phyloP scores from a whole-genome alignment of 2,329 filamentous ascomycete species.

The Akanthomyces muscarius region DNA sequence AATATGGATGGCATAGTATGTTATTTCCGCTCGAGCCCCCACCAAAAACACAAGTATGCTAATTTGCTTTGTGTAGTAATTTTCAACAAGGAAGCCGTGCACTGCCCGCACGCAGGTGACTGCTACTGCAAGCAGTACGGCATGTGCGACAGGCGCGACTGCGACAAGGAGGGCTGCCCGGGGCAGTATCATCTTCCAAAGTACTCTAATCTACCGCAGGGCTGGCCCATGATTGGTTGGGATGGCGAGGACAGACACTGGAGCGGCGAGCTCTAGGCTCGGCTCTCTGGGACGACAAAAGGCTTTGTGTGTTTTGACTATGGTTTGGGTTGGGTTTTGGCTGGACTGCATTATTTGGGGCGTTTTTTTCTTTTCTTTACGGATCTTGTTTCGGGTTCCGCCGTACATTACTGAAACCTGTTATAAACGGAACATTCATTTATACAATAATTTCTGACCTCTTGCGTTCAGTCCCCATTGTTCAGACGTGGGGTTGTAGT shows the following conservation, averaged over 20 bases:
- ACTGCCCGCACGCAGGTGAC: conserved; percentile 57
- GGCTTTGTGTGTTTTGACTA: background rate
- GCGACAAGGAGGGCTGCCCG: conserved; percentile 45
- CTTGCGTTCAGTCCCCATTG: too few species aligned
- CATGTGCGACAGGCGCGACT: conserved; percentile 45
- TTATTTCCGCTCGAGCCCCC: too few species aligned
- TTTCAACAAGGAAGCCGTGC: conserved; percentile 52
- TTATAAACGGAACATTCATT: too few species aligned
- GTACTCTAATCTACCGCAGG: conserved; percentile 53
- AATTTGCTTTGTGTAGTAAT: conserved; percentile 42
- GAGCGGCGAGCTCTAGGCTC: conserved; percentile 8
- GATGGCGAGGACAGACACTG: conserved; percentile 29
- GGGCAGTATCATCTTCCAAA: conserved; percentile 57
- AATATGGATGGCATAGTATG: conserved; percentile 63
- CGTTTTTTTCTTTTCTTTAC: background rate
- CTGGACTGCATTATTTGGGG: conserved; percentile 5
- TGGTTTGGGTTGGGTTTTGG: background rate
- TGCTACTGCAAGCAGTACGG: conserved; percentile 68
- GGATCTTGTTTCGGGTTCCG: background rate
- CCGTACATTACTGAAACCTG: background rate
- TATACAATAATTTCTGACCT: too few species aligned
- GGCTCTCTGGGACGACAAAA: conserved; percentile 6
- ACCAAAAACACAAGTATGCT: background rate
- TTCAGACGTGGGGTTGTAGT: too few species aligned
- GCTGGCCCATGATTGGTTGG: conserved; percentile 59